Evolutionary conservation across 1,284 basidiomycete species (phyloP).

Genomic region (Ganoderma sinense): DNA sequence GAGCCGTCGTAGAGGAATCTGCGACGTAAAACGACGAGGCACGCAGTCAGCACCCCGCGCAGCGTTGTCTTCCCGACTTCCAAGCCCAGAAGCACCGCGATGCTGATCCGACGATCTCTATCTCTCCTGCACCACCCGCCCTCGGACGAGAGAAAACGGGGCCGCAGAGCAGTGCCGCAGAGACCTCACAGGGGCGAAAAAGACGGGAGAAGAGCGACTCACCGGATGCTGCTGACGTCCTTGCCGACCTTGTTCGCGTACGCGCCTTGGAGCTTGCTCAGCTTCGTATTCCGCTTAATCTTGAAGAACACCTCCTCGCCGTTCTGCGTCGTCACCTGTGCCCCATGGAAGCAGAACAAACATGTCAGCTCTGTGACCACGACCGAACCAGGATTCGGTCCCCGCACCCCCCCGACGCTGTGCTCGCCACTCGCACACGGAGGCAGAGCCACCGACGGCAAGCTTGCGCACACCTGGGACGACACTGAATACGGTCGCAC

Average conservation of each 20-base stretch:
- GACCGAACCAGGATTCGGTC: too few relatives aligned
- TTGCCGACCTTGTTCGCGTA: slow-evolving; percentile 96
- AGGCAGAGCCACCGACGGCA: slow-evolving; percentile 3
- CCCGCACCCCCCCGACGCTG: background rate
- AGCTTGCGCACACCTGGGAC: background rate
- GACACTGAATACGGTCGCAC: slow-evolving; percentile 28
- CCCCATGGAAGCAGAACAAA: background rate
- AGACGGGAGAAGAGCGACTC: slow-evolving; percentile 40
- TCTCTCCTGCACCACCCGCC: background rate
- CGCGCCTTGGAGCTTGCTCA: slow-evolving; percentile 92
- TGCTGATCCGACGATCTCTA: background rate
- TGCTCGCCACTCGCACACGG: background rate
- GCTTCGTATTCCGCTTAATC: slow-evolving; percentile 94
- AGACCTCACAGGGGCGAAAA: background rate
- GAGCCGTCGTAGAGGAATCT: slow-evolving; percentile 90
- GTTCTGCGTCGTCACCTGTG: slow-evolving; percentile 44
- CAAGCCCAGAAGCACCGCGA: slow-evolving; percentile 6
- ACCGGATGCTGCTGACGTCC: slow-evolving; percentile 88
- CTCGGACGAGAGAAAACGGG: background rate
- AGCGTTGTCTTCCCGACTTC: background rate
- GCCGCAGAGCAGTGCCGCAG: background rate
- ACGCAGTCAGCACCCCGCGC: background rate
- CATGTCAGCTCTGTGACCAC: too few relatives aligned
- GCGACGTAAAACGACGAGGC: slow-evolving; percentile 6
- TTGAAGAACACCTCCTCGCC: slow-evolving; percentile 98